Evolutionary conservation across 805 yeast genomes (phyloP).

Genomic region (Teunomyces funiuensis): DNA sequence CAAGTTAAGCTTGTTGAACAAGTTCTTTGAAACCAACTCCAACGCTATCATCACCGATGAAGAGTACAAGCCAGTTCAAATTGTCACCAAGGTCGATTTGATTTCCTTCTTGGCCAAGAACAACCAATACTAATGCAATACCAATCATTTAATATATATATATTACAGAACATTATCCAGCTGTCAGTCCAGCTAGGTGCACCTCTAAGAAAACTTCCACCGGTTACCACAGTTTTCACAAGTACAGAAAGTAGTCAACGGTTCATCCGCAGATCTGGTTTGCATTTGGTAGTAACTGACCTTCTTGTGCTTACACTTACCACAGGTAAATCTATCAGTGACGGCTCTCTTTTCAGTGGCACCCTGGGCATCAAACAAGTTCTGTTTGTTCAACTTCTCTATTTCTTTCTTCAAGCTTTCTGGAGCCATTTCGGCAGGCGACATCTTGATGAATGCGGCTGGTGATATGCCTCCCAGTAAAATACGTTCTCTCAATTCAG

Average conservation of each 20-base stretch:
- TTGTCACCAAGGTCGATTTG: constrained; percentile 85
- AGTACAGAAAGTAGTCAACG: constrained; percentile 95
- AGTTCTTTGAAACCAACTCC: constrained; percentile 81
- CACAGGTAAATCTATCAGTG: constrained; percentile 95
- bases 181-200: background rate
- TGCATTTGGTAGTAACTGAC: constrained; percentile 97
- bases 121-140: constrained; percentile 12
- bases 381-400: constrained; percentile 81
- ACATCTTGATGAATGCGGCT: constrained; percentile 68
- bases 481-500: constrained; percentile 72
- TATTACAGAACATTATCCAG: too few species aligned
- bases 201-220: constrained; percentile 83
- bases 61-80: constrained; percentile 71
- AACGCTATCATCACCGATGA: constrained; percentile 78
- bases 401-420: constrained; percentile 83
- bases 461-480: constrained; percentile 68
- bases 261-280: constrained; percentile 98
- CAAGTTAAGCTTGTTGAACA: constrained; percentile 64
- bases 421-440: constrained; percentile 95
- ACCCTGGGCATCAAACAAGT: constrained; percentile 94
- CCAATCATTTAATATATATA: constrained; percentile 2
- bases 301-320: constrained; percentile 95
- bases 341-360: constrained; percentile 95
- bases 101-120: constrained; percentile 52
- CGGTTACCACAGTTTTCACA: constrained; percentile 97